Evolutionary conservation across 495 filamentous ascomycete genomes (phyloP), one percentile per base, ranked within the genome.

Genomic region (Cercophora newfieldiana): DNA sequence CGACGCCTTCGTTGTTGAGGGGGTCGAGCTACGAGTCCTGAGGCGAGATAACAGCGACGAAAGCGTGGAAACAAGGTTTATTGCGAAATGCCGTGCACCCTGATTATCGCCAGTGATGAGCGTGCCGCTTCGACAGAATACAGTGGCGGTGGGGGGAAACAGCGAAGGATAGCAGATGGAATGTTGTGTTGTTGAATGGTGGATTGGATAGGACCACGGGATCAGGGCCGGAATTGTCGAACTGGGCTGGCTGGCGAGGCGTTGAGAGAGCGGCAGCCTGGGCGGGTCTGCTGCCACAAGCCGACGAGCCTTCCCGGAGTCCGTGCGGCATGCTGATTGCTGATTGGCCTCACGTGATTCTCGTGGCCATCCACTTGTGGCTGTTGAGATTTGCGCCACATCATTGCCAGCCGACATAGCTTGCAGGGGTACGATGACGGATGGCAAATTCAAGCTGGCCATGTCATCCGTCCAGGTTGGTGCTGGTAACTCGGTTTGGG

Each of bases 321-420:
- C 71, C 65, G 65, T 71, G 71, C 71, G n/a, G n/a, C n/a, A n/a
- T n/a, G n/a, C n/a, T n/a, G n/a, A 58, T 7, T 21, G 30, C 24
- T 30, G 55, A 19, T 25, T 28, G 6, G 26, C 22, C 47, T 28
- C 69, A 74, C 69, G 71, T 71, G 69, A 74, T 71, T 31, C 37
- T 30, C 50, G n/a, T n/a, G 2, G n/a, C 22, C 8, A 7, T 22
- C 21, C 50, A 16, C 50, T 22, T 22, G 18, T 57, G 21, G 54
- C 54, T 26, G 28, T 14, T 53, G 7, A 16, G 37, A 4, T 44
- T 47, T 62, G 47, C 60, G 60, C 60, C 60, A 62, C 60, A 22
- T 31, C 7, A 16, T 21, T 59, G 63, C 66, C 63, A 64, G 57
- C 65, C 61, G 68, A 50, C 58, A 59, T 19, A 28, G 59, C 14